Base-by-base conservation (phyloP, 2,329 filamentous ascomycete genomes). In the Monosporascus sp. region DNA sequence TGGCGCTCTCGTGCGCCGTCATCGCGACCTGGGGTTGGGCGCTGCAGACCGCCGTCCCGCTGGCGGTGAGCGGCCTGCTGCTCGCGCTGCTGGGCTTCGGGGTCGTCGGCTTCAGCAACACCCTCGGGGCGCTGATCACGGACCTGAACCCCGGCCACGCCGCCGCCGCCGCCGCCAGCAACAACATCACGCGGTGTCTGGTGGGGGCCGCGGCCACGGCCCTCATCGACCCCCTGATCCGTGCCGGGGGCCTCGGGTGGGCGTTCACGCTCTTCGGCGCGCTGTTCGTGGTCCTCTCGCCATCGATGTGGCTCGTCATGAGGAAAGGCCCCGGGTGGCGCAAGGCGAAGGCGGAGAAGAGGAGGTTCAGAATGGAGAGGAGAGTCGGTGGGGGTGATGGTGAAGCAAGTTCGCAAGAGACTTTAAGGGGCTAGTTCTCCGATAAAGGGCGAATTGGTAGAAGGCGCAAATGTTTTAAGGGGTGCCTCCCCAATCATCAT, bases 121-220 rank as follows among this genome's bases (percentile, higher is more conserved):
- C 85, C 47, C 73, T 86, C 35, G 80, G 75, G 57, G 83, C 80
- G 0, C 71, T 87, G 15, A 74, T 86, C 18, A 78, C 86, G 1
- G 84, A 87, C 58, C 68, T 87, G 1, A 80, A 83, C 54, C 82
- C 82, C 0, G 70, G 78, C 24, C 76, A 78, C 6, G 81, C 82
- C 0, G 80, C 80, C 1, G 84, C 82, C 0, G 80, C 80, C 0
- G 81, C 82, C 4, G 82, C 83, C 0, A 78, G 82, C 0, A 84
- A 83, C 56, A 86, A 87, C 56, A 69, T 87, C 8, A 76, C 83
- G 9, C 71, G 83, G 25, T 87, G 83, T 62, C 66, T 81, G 20
- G 67, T 84, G 47, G 82, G 81, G 22, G 85, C 84, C 0, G 77
- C 68, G 2, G 80, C 77, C 20, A 82, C 81, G n/a, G 81, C 79